Base-by-base conservation (phyloP, 2,329 filamentous ascomycete genomes). In the Fusarium begoniae region DNA sequence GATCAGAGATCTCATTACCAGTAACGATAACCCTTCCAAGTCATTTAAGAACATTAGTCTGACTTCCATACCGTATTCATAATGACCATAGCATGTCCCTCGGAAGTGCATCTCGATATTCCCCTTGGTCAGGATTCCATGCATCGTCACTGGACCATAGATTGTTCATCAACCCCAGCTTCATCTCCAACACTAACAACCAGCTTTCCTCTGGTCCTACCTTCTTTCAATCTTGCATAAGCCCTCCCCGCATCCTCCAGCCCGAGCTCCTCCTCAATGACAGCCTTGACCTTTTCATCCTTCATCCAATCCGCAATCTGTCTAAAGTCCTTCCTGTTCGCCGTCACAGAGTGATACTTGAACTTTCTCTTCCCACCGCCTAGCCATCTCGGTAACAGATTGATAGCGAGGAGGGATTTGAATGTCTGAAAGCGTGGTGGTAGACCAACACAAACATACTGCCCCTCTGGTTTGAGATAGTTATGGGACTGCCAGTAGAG, bases 401-500 rank as follows among this genome's bases (percentile, higher is more conserved):
- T 61, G 9, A 76, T 76, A 12, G 63, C 35, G 2, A 72, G 5
- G 0, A 76, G 22, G 2, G 69, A 50, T 8, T 62, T 76, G 38
- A 67, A 56, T 0, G 64, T 75, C 9, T 60, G 47, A 11, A 65
- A 62, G 2, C 28, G 41, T 0, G 50, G 45, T 2, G 72, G 74
- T 0, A 76, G 28, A 1, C 74, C 74, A 3, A 76, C 63, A 3
- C 63, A 72, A 2, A 76, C 37, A 6, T 75, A 76, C 1, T 13
- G 61, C 2, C 74, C 66, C 2, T 69, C 15, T 0, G 64, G 62
- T 1, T 58, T 66, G 18, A 76, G 59, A 8, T 73, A 76, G 3
- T 66, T 30, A 5, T 76, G 66, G 0, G 50, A 73, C 20, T 73
- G 62, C 74, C 70, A 76, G 11, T 76, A 76, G 1, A 76, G 43